A percentile compares a stretch with the other conserved stretches of the same genome.
These are phyloP conservation scores for Scopulariopsis brevicaulis DNA, from an alignment of 2,329 filamentous ascomycete genomes.

Conservation along the genomic window DNA sequence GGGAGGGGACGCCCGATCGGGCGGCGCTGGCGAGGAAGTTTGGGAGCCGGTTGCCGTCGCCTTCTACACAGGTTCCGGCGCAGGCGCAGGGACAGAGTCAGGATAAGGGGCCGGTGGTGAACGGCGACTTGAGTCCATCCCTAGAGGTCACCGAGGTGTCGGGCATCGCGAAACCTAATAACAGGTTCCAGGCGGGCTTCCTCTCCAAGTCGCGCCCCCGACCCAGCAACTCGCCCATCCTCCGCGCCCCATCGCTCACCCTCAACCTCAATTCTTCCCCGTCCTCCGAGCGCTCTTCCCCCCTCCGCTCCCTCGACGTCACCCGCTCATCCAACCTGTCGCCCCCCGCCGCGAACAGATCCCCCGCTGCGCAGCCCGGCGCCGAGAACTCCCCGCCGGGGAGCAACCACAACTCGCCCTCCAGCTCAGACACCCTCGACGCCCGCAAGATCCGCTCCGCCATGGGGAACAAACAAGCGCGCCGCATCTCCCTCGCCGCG, in stretches of 20 bases:
- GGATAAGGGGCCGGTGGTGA: too few relatives aligned
- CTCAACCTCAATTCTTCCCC: slow-evolving; percentile 38
- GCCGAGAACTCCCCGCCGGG: slow-evolving; percentile 42
- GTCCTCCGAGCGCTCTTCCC: slow-evolving; percentile 37
- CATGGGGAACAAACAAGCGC: slow-evolving; percentile 28
- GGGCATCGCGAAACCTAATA: slow-evolving; percentile 25
- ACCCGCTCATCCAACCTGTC: slow-evolving; percentile 38
- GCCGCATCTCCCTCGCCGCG: background rate
- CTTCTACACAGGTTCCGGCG: background rate
- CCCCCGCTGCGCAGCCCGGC: slow-evolving; percentile 20
- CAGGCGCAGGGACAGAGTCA: too few relatives aligned
- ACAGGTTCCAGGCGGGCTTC: slow-evolving; percentile 77
- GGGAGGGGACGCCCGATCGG: slow-evolving; percentile 23
- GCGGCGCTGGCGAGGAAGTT: slow-evolving; percentile 31
- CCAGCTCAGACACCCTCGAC: slow-evolving; percentile 36
- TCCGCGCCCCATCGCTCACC: slow-evolving; percentile 42
- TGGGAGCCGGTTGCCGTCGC: background rate
- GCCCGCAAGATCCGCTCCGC: slow-evolving; percentile 42
- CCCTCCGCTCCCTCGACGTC: slow-evolving; percentile 38
- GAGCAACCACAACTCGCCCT: slow-evolving; percentile 20
- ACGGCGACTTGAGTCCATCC: slow-evolving; percentile 11
- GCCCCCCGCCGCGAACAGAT: slow-evolving; percentile 22
- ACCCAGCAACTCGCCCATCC: slow-evolving; percentile 48
- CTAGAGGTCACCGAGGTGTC: slow-evolving; percentile 34
- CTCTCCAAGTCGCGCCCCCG: slow-evolving; percentile 43